Evolutionary conservation across 768 basidiomycete genomes (phyloP), one percentile per base, ranked within the genome.

Genomic region (Agaricus blazei): DNA sequence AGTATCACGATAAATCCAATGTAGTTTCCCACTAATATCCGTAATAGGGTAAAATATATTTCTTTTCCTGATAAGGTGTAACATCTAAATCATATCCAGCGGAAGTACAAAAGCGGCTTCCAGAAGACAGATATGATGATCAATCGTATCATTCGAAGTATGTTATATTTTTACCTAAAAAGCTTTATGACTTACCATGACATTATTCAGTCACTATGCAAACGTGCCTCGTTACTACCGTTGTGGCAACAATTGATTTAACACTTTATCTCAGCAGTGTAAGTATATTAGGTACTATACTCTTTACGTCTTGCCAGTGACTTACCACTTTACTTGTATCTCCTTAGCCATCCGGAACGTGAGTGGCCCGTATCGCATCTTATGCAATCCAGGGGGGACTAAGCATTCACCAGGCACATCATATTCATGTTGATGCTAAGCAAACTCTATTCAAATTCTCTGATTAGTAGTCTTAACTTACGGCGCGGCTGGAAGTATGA

Each of bases 101-200:
- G 64, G 36, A 69, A 56, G 42, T 67, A 75, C 57, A 75, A 70
- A 59, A 76, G 75, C 0, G 77, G 77, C 7, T 76, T 77, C 55
- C 52, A 64, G 3, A 53, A 59, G 6, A 75, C 77, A 1, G 76
- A 79, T 56, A 63, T 72, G 40, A 58, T 72, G 29, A 63, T 80
- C 1, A 72, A 78, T 59, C 69, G 63, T 47, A 74, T 80, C 50
- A 77, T 79, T 47, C 60, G 73, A 57, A 14, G 72, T 75, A 53
- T 31, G 67, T 54, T n/a, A 3, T 14, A 8, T n/a, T 36, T 24
- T 9, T 4, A 27, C 5, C 4, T n/a, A 6, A 31, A 26, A 9
- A 9, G 1, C 9, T 11, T 31, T 31, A 12, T 9, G 11, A 12
- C 23, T 28, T 26, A 41, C 9, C 7, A 23, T 6, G 9, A 11